phyloP scores from a whole-genome alignment of 228 moss, liverwort and hornwort species.

The Sphagnum magellanicum region DNA sequence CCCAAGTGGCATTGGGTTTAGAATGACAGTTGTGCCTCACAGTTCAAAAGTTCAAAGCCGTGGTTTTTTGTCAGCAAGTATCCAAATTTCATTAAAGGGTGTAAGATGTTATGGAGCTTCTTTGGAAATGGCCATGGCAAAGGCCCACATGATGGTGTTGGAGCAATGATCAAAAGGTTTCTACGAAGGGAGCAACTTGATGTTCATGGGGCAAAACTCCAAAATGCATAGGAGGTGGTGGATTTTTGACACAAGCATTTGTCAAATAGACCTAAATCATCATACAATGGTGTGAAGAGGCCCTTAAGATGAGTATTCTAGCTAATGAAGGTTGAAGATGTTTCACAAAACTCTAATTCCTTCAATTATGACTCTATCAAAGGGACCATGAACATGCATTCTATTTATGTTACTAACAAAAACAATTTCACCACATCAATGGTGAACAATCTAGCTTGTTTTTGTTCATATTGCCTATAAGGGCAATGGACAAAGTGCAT shows the following conservation, averaged over 20 bases:
- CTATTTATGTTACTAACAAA: no score
- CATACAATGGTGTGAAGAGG: no score
- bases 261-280: no score
- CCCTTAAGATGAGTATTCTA: no score
- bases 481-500: not conserved
- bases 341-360: no score
- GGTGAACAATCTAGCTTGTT: not conserved
- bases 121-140: constrained; percentile 1
- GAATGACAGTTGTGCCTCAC: not conserved
- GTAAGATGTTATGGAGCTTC: not conserved
- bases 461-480: not conserved
- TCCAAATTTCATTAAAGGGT: not conserved
- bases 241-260: no score
- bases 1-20: constrained; percentile 1
- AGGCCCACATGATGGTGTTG: not conserved
- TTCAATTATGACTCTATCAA: no score
- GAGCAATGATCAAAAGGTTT: not conserved
- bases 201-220: no score
- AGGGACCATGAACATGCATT: no score
- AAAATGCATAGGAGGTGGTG: no score
- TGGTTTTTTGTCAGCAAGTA: constrained; percentile 1
- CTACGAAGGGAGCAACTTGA: not conserved
- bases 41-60: not conserved
- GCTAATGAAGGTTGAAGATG: no score
- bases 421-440: no score